Evolutionary conservation across 768 basidiomycete genomes (phyloP).

Genomic region (Pseudohyphozyma bogoriensis): DNA sequence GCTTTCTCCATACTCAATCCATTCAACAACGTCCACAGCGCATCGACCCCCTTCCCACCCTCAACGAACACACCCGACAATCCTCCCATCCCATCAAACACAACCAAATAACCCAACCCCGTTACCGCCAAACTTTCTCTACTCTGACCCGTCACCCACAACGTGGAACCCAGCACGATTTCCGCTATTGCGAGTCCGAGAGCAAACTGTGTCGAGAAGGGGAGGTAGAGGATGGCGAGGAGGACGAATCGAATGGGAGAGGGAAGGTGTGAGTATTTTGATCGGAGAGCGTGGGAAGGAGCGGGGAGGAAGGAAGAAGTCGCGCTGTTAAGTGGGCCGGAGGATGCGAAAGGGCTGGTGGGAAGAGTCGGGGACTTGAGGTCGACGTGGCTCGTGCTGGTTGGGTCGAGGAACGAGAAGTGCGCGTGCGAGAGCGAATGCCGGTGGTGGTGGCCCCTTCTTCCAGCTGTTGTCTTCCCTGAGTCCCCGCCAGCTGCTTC

Average conservation of each 20-base stretch:
- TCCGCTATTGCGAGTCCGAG: slow-evolving; percentile 29
- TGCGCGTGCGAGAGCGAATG: slow-evolving; percentile 34
- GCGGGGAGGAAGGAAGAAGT: slow-evolving; percentile 13
- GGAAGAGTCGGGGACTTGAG: not conserved
- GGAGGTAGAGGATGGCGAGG: slow-evolving; percentile 14
- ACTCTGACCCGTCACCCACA: slow-evolving; percentile 87
- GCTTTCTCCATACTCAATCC: slow-evolving; percentile 34
- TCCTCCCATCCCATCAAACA: slow-evolving; percentile 56
- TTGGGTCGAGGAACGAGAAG: slow-evolving; percentile 24
- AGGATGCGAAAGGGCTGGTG: slow-evolving; percentile 5
- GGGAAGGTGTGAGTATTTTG: slow-evolving; percentile 22
- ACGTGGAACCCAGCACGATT: slow-evolving; percentile 40
- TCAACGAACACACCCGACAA: slow-evolving; percentile 18
- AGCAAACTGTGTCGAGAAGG: slow-evolving; percentile 7
- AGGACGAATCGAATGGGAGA: slow-evolving; percentile 15
- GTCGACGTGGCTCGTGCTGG: not conserved
- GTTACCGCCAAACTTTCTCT: slow-evolving; percentile 77
- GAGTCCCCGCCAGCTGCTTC: not conserved
- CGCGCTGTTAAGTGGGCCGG: slow-evolving; percentile 6
- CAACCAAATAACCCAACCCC: slow-evolving; percentile 89
- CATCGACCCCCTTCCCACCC: slow-evolving; percentile 18
- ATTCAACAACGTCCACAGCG: slow-evolving; percentile 44
- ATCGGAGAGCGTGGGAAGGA: slow-evolving; percentile 13
- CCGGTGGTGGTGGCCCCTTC: slow-evolving; percentile 33
- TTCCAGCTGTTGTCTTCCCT: not conserved